Evolutionary conservation across 2,329 filamentous ascomycete genomes (phyloP).

Genomic region (Fusarium kyushuense): DNA sequence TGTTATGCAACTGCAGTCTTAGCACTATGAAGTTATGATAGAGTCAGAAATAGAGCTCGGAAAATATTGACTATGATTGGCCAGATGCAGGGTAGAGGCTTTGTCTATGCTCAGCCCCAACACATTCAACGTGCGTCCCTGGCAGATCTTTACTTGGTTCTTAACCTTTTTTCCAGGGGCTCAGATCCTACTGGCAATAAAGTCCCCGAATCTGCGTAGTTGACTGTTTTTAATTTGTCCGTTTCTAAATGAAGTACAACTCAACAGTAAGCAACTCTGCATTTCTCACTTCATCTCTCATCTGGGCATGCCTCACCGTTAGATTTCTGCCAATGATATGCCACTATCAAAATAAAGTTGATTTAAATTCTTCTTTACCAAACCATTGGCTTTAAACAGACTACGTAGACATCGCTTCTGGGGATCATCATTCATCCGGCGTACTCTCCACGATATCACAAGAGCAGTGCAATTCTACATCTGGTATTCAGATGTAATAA

Average conservation of each 20-base stretch:
- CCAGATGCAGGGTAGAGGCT: neutral
- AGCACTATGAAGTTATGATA: too few species aligned
- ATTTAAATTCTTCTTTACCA: fast-evolving
- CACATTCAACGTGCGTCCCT: neutral
- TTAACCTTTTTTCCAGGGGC: fast-evolving
- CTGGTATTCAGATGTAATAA: neutral
- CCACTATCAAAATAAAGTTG: neutral
- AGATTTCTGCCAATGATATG: neutral
- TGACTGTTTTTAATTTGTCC: neutral
- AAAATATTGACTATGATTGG: neutral
- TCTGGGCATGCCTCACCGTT: neutral
- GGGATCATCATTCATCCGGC: neutral
- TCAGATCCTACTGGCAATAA: neutral
- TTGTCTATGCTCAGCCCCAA: neutral
- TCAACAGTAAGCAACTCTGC: neutral
- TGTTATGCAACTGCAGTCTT: too few species aligned
- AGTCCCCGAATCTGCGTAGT: neutral
- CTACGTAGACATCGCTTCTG: neutral
- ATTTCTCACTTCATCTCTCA: neutral
- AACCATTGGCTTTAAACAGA: fast-evolving
- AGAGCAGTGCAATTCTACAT: neutral
- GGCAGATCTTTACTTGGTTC: neutral
- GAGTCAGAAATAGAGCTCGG: neutral
- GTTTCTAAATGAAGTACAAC: neutral
- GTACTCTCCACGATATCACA: neutral